Percentiles rank a stretch among this genome's conserved stretches.
These are phyloP conservation scores for Ochromonadaceae sp. DNA, from an alignment of 352 stramenopile species.

Conservation along the genomic window DNA sequence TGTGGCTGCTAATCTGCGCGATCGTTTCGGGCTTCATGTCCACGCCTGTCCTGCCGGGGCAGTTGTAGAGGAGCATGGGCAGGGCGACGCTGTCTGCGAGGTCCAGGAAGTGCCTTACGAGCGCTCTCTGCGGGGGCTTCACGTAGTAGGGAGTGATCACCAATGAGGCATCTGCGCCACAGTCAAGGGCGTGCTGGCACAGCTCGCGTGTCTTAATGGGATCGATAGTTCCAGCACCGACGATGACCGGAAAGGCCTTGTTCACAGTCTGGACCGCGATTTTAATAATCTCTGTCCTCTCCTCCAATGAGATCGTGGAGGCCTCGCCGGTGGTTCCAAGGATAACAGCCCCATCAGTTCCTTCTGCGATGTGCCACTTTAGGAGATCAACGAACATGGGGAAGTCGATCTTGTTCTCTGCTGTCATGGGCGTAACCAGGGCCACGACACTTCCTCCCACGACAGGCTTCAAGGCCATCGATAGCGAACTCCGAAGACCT, in stretches of 20 bases:
- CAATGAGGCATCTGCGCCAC: conserved; percentile 77
- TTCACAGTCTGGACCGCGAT: conserved; percentile 20
- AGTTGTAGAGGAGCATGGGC: conserved; percentile 91
- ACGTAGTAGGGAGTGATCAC: conserved; percentile 97
- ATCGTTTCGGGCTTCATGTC: conserved; percentile 85
- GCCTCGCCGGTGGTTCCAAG: conserved; percentile 92
- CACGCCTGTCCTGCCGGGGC: conserved; percentile 83
- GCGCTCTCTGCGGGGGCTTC: conserved; percentile 86
- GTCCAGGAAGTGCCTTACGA: conserved; percentile 77
- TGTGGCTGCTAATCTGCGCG: conserved; percentile 69
- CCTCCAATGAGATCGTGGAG: conserved; percentile 74
- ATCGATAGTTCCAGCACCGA: conserved; percentile 79
- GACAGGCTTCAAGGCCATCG: conserved; percentile 33
- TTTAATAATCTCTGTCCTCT: conserved; percentile 82
- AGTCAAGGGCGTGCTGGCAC: conserved; percentile 55
- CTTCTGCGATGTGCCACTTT: conserved; percentile 67
- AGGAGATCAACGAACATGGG: conserved; percentile 67
- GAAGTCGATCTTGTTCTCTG: conserved; percentile 78
- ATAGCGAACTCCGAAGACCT: too few species aligned
- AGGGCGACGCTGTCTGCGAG: conserved; percentile 47
- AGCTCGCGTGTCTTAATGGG: conserved; percentile 41
- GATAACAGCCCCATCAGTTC: conserved; percentile 88
- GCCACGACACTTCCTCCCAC: conserved; percentile 49
- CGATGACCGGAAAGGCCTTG: conserved; percentile 55
- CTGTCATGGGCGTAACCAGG: conserved; percentile 86